Percentiles rank a stretch among this genome's conserved stretches.
phyloP scores from a whole-genome alignment of 1,139 yeast genomes.

The Yamadazyma buinensis region DNA sequence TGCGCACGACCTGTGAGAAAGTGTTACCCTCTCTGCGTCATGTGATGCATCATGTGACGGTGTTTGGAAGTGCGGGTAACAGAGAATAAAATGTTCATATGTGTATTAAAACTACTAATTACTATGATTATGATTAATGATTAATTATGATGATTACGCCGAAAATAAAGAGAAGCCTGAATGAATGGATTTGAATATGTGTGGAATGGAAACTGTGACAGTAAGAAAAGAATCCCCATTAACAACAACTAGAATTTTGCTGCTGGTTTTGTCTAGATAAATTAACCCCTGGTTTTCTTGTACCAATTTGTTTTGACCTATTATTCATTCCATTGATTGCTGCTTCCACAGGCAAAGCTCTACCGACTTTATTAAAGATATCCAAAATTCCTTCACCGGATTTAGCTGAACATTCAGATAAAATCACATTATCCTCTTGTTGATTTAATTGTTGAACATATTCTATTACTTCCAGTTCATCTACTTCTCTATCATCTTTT shows the following conservation, averaged over 20 bases:
- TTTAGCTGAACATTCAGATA: constrained; percentile 47
- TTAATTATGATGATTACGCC: no score
- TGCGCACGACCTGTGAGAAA: constrained; percentile 3
- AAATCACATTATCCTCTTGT: constrained; percentile 25
- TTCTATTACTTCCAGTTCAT: constrained; percentile 30
- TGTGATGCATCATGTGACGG: no score
- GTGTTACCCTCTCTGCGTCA: constrained; percentile 1
- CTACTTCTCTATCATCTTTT: constrained; percentile 47
- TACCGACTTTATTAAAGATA: constrained; percentile 37
- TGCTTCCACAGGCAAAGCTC: constrained; percentile 44
- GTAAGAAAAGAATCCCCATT: no score
- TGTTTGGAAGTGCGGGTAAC: no score
- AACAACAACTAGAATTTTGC: constrained; percentile 20
- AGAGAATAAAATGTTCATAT: no score
- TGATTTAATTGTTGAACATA: constrained; percentile 30
- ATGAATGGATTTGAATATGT: no score
- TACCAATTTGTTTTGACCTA: constrained; percentile 22
- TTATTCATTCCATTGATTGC: constrained; percentile 23
- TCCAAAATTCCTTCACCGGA: constrained; percentile 46
- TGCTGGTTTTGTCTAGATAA: constrained; percentile 30
- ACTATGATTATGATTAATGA: no score
- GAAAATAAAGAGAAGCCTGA: no score
- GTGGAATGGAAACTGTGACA: no score
- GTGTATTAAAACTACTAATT: no score
- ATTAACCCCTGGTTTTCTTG: constrained; percentile 31